Evolutionary conservation across 2,329 filamentous ascomycete genomes (phyloP), one percentile per base, ranked within the genome.

Genomic region (Thelonectria olida): DNA sequence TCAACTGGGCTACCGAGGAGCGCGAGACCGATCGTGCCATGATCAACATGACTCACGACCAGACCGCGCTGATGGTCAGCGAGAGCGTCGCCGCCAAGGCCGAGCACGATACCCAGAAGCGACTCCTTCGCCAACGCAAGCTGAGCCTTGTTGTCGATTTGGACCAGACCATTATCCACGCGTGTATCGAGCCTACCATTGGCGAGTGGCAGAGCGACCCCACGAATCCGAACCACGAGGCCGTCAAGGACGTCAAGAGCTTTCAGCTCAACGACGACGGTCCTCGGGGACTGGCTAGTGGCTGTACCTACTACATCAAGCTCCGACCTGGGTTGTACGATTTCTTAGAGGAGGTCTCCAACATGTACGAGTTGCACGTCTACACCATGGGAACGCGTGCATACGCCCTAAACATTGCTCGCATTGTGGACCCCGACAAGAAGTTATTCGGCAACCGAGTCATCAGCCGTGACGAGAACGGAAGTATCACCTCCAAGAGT

Each of bases 351-450:
- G 86, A 88, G 53, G 85, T 97, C 48, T 88, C 93, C 1, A 85
- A 89, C 72, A 82, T 96, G 71, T 99, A 96, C 79, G 96, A 99
- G 80, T 83, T 98, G 72, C 96, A 99, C 76, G 95, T 99, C 65
- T 99, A 99, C 81, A 99, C 96, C 42, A 99, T 99, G 96, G 96
- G 95, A 58, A 99, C 96, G 20, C 88, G 96, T 65, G 92, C 95
- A n/a, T 99, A 99, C 74, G 96, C 96, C 9, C 85, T 94, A 69
- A 91, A 92, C 63, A 96, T 99, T 69, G 93, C 93, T 36, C 90
- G 91, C 68, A 95, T 99, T 64, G 92, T 99, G 64, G 96, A 99
- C 72, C 95, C 95, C 0, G 89, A 95, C 31, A 88, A 90, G 66
- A 94, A 90, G 74, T 88, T 97, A 9, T 99, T 99, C 75, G 95